Conservation (phyloP, 345 rosid species). For the Populus simonii region DNA sequence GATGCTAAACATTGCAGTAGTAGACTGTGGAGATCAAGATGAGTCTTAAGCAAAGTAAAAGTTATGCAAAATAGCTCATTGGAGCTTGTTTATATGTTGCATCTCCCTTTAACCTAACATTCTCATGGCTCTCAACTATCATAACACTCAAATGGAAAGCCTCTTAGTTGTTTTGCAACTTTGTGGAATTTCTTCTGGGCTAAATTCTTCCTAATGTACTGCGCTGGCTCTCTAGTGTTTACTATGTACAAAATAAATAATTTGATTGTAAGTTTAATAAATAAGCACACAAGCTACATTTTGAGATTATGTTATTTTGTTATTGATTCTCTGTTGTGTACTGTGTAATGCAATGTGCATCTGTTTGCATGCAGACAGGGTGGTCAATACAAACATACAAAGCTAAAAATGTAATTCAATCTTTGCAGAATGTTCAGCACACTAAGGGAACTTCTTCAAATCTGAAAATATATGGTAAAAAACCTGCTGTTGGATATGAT, state of each 20-base stretch:
- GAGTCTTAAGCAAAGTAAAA: neutral
- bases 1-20: neutral
- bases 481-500: conserved; percentile 40
- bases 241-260: neutral
- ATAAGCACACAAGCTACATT: neutral
- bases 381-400: conserved; percentile 16
- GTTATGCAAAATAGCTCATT: neutral
- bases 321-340: neutral
- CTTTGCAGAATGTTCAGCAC: conserved; percentile 43
- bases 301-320: neutral
- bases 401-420: conserved; percentile 8
- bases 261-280: neutral
- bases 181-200: neutral
- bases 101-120: neutral
- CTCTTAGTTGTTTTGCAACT: neutral
- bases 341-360: neutral
- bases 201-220: neutral
- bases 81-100: neutral
- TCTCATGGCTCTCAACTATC: neutral
- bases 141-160: neutral
- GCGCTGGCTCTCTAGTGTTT: neutral
- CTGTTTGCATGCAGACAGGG: conserved; percentile 1
- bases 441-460: conserved; percentile 45
- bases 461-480: conserved; percentile 44
- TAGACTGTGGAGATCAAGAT: neutral